phyloP scores from a whole-genome alignment of 2,329 filamentous ascomycete species.

The Boeremia lycopersici region DNA sequence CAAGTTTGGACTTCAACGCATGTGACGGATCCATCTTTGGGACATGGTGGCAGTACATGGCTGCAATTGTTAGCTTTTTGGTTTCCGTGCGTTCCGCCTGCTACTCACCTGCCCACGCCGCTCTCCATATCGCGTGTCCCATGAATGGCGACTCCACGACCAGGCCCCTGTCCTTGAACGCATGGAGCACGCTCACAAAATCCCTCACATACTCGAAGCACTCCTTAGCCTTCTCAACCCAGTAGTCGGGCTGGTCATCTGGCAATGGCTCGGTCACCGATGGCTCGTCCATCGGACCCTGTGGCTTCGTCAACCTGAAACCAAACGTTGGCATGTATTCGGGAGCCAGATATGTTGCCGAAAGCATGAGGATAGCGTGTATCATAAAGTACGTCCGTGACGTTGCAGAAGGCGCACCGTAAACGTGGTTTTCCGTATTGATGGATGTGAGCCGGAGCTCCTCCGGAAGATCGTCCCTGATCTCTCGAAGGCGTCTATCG shows the following conservation, averaged over 20 bases:
- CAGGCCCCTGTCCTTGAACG: slow-evolving; percentile 64
- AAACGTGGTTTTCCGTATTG: slow-evolving; percentile 71
- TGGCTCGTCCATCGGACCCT: slow-evolving; percentile 65
- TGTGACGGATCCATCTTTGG: slow-evolving; percentile 68
- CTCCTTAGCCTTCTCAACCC: slow-evolving; percentile 65
- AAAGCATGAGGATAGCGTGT: slow-evolving; percentile 69
- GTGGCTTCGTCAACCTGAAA: slow-evolving; percentile 59
- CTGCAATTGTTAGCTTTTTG: slow-evolving; percentile 25
- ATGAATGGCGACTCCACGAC: slow-evolving; percentile 72
- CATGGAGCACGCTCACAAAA: slow-evolving; percentile 68
- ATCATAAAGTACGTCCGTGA: slow-evolving; percentile 70
- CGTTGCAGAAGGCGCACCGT: slow-evolving; percentile 56
- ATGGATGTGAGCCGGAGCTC: slow-evolving; percentile 63
- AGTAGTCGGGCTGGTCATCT: slow-evolving; percentile 54
- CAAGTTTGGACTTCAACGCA: slow-evolving; percentile 51
- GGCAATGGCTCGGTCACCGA: slow-evolving; percentile 55
- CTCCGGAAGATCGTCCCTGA: slow-evolving; percentile 61
- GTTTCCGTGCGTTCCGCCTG: background rate
- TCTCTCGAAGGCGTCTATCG: slow-evolving; percentile 57
- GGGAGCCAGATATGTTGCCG: slow-evolving; percentile 70
- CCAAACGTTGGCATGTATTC: slow-evolving; percentile 70
- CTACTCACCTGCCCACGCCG: slow-evolving; percentile 62
- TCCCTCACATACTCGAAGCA: slow-evolving; percentile 68
- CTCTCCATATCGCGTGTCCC: slow-evolving; percentile 70
- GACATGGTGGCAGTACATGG: slow-evolving; percentile 70